Conservation (phyloP, 768 basidiomycete species). For the Leccinum subgranulosum region DNA sequence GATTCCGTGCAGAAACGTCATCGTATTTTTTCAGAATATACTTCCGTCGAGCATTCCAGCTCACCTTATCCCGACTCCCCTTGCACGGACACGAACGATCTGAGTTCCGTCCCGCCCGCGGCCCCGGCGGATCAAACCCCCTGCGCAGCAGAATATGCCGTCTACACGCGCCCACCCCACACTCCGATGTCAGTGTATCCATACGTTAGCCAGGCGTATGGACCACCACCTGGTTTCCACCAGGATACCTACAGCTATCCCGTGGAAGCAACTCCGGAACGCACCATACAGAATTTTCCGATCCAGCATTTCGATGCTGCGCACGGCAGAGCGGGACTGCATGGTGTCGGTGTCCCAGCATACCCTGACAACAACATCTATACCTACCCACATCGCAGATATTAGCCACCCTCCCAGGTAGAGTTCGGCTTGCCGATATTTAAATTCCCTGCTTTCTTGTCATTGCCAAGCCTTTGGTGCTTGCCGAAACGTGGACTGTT, state of each 20-base stretch:
- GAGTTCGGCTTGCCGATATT: conserved; percentile 3
- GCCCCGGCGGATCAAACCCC: conserved; percentile 24
- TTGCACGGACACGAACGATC: conserved; percentile 13
- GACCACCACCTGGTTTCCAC: conserved; percentile 4
- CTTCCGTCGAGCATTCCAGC: conserved; percentile 5
- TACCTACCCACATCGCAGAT: conserved; percentile 7
- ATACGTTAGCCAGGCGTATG: conserved; percentile 4
- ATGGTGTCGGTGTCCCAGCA: conserved; percentile 9
- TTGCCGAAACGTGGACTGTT: conserved; percentile 12
- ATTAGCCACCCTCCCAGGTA: conserved; percentile 1
- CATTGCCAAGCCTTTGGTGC: conserved; percentile 6
- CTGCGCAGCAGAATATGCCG: conserved; percentile 8
- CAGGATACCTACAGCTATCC: conserved; percentile 13
- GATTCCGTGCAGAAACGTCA: conserved; percentile 14
- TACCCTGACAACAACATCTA: conserved; percentile 14
- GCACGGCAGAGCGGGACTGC: conserved; percentile 8
- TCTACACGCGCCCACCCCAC: conserved; percentile 1
- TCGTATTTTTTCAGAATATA: conserved; percentile 10
- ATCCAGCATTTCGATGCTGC: conserved; percentile 6
- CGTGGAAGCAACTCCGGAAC: conserved; percentile 10
- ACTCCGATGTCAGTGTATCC: not conserved
- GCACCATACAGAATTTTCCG: conserved; percentile 10
- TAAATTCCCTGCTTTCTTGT: conserved; percentile 4
- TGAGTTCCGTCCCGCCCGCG: conserved; percentile 12
- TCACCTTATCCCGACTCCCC: conserved; percentile 12